Evolutionary conservation across 2,329 filamentous ascomycete genomes (phyloP).

Genomic region (Fusarium longipes): DNA sequence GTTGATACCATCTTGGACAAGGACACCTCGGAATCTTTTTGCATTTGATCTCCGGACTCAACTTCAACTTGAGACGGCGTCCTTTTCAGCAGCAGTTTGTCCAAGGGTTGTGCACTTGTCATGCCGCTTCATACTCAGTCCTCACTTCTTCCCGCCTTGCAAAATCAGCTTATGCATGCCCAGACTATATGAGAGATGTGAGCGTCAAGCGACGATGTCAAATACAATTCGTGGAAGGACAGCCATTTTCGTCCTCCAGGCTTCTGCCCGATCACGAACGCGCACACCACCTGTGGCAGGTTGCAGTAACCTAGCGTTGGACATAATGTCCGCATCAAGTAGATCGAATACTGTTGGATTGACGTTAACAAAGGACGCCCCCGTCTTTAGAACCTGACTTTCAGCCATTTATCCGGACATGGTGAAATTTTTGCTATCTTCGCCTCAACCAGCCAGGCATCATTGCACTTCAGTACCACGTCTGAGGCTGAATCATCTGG

Average conservation of each 20-base stretch:
- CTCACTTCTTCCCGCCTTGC: background rate
- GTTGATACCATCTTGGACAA: background rate
- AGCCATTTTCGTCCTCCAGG: background rate
- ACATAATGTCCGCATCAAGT: background rate
- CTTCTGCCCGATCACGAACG: background rate
- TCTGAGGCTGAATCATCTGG: background rate
- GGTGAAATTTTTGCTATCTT: slow-evolving; percentile 5
- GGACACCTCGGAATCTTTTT: background rate
- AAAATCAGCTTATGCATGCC: background rate
- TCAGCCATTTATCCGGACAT: slow-evolving; percentile 7
- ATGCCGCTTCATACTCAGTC: background rate
- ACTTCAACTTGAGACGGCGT: background rate
- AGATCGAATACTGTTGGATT: background rate
- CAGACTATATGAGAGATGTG: background rate
- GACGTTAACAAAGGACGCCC: slow-evolving; percentile 1
- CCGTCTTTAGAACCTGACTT: background rate
- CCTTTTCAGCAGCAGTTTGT: background rate
- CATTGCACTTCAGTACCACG: background rate
- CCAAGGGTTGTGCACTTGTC: background rate
- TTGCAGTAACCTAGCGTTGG: slow-evolving; percentile 12
- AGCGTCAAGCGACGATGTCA: slow-evolving; percentile 20
- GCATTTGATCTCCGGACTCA: background rate
- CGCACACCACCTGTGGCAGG: background rate
- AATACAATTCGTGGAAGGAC: background rate
- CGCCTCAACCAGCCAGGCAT: background rate